These are phyloP conservation scores for Oxytropis ochrocephala DNA, from an alignment of 306 rosid genomes.

Conservation along the genomic window DNA sequence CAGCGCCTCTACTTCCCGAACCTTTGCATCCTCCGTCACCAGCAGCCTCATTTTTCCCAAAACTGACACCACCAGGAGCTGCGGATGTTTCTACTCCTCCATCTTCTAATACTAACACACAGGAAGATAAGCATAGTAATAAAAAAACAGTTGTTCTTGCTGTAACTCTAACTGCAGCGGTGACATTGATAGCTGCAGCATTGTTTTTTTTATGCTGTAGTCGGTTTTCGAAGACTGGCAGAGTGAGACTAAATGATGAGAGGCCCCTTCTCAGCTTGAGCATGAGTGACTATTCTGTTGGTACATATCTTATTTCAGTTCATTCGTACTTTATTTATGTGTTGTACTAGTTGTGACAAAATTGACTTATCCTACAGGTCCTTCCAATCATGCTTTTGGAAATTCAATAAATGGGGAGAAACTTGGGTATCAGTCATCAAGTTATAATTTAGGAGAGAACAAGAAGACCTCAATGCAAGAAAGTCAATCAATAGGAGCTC, in stretches of 20 bases:
- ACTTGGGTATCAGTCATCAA: slow-evolving; percentile 44
- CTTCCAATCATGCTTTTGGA: slow-evolving; percentile 38
- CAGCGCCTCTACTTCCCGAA: not conserved
- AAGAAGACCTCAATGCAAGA: slow-evolving; percentile 26
- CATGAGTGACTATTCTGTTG: slow-evolving; percentile 60
- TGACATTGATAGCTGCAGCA: slow-evolving; percentile 55
- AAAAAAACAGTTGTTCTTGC: slow-evolving; percentile 42
- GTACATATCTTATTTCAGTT: slow-evolving; percentile 32
- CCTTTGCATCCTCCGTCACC: slow-evolving; percentile 6
- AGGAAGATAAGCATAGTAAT: slow-evolving; percentile 13
- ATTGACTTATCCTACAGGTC: slow-evolving; percentile 43
- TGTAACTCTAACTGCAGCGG: slow-evolving; percentile 63
- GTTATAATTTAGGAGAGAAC: slow-evolving; percentile 32
- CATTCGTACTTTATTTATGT: not conserved
- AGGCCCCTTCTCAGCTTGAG: slow-evolving; percentile 87
- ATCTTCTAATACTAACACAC: slow-evolving; percentile 19
- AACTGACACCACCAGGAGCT: slow-evolving; percentile 21
- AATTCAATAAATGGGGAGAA: slow-evolving; percentile 55
- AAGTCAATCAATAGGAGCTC: slow-evolving; percentile 38
- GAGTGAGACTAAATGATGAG: slow-evolving; percentile 56
- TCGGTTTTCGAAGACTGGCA: slow-evolving; percentile 28
- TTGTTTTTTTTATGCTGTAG: slow-evolving; percentile 52
- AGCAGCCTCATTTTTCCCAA: slow-evolving; percentile 13
- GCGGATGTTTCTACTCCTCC: slow-evolving; percentile 21
- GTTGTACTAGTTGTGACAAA: slow-evolving; percentile 13